These are phyloP conservation scores for Annulohypoxylon maeteangense DNA, from an alignment of 495 filamentous ascomycete genomes.

Conservation along the genomic window DNA sequence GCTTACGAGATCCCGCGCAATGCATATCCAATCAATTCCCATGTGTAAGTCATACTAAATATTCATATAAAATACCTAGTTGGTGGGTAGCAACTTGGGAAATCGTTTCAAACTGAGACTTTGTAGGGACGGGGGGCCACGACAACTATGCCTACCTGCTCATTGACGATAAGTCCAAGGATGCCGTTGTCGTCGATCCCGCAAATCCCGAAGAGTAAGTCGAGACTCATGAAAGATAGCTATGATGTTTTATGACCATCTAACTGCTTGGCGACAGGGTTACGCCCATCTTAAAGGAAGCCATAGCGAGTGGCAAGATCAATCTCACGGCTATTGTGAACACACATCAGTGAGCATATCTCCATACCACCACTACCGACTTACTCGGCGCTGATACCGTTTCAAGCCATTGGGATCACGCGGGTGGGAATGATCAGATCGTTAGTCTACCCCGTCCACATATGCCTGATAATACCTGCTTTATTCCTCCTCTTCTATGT, in stretches of 20 bases:
- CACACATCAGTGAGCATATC: conserved; percentile 84
- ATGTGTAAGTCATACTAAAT: conserved; percentile 80
- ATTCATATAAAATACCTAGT: background rate
- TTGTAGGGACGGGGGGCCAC: conserved; percentile 82
- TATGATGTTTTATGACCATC: conserved; percentile 6
- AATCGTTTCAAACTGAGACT: conserved; percentile 12
- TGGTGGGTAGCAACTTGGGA: background rate
- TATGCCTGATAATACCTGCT: background rate
- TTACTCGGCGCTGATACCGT: conserved; percentile 6
- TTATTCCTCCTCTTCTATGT: background rate
- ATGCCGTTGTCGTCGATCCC: conserved; percentile 95
- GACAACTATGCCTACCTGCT: conserved; percentile 99
- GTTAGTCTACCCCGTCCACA: conserved; percentile 54
- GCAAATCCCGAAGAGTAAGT: conserved; percentile 90
- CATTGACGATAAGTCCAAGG: conserved; percentile 86
- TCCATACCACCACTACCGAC: background rate
- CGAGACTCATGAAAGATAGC: background rate
- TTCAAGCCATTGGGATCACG: conserved; percentile 89
- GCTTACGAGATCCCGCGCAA: conserved; percentile 60
- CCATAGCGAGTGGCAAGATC: conserved; percentile 75
- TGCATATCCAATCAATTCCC: conserved; percentile 98
- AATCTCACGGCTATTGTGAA: conserved; percentile 92
- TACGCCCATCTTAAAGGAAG: conserved; percentile 77
- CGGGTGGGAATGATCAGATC: conserved; percentile 87
- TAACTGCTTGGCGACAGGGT: conserved; percentile 67